phyloP scores from a whole-genome alignment of 2,329 filamentous ascomycete species.

The Botrytis deweyae region DNA sequence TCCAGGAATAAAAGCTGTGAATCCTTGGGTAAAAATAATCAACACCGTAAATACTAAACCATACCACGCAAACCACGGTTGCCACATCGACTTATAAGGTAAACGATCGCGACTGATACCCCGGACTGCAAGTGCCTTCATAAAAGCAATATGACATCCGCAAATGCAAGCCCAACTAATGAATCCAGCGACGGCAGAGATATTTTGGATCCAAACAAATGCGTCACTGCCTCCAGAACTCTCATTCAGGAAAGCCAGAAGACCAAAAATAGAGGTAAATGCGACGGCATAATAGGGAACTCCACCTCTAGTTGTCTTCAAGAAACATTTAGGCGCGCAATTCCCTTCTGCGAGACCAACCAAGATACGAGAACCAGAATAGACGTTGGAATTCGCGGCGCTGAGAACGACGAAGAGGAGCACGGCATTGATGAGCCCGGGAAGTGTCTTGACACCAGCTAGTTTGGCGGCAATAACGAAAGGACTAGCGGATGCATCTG shows the following conservation, averaged over 20 bases:
- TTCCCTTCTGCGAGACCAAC: conserved; percentile 55
- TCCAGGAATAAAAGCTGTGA: conserved; percentile 60
- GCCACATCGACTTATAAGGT: conserved; percentile 60
- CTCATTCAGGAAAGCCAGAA: conserved; percentile 68
- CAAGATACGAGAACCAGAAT: conserved; percentile 56
- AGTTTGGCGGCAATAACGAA: conserved; percentile 62
- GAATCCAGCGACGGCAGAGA: conserved; percentile 66
- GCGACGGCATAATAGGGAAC: conserved; percentile 55
- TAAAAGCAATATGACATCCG: conserved; percentile 63
- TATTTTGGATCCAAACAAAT: conserved; percentile 73
- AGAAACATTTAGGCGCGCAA: conserved; percentile 57
- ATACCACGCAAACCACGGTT: conserved; percentile 65
- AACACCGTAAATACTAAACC: conserved; percentile 64
- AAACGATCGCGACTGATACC: conserved; percentile 56
- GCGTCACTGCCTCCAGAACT: conserved; percentile 57
- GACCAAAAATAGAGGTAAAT: conserved; percentile 56
- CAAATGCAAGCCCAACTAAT: conserved; percentile 69
- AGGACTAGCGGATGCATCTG: conserved; percentile 48
- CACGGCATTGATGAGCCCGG: conserved; percentile 60
- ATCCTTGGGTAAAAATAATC: conserved; percentile 67
- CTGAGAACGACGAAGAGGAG: conserved; percentile 59
- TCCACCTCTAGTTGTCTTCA: conserved; percentile 48
- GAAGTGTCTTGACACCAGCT: conserved; percentile 54
- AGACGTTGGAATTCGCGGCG: conserved; percentile 59
- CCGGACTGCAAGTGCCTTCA: conserved; percentile 56